Evolutionary conservation across 352 stramenopile genomes (phyloP), one percentile per base, ranked within the genome.

Genomic region (Phytophthora melonis): DNA sequence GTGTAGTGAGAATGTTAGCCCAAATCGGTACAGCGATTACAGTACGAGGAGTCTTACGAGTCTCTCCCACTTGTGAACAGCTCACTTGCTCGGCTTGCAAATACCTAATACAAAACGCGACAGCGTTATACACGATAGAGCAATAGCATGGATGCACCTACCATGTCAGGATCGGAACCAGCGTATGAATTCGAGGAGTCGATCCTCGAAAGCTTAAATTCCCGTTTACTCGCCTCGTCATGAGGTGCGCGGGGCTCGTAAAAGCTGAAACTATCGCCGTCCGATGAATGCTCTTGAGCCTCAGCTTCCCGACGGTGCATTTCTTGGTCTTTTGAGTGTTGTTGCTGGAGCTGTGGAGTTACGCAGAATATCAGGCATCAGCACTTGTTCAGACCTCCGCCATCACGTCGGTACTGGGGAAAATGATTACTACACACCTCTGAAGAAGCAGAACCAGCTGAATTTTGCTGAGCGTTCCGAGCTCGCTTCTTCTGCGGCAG

Each of bases 401-500:
- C 54, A 39, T 58, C 27, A 54, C 36, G 27, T 18, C 60, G 56
- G 13, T 47, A 57, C 47, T 60, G 52, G 14, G 23, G 56, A 54
- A 43, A 36, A 34, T 14, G 52, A 59, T 52, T 56, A 10, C 6
- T 10, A n/a, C 18, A 16, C 45, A 25, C 19, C 23, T 69, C 41
- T 30, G 34, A 56, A 36, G 39, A 23, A 58, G 25, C 47, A 47
- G 54, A 27, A 19, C 56, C 27, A 13, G 54, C 21, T 68, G 47
- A 30, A 52, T 14, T 39, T 36, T 30, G 41, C 1, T 45, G 54
- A 9, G 25, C 18, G 18, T 23, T 25, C 30, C 70, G 58, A 6
- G 14, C 21, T 70, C 36, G 60, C 18, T 58, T 77, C 52, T 73
- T 69, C 30, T 66, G 69, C 41, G 19, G 59, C 18, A 83, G 27